Percentiles rank a stretch among this genome's conserved stretches.
phyloP scores from a whole-genome alignment of 306 rosid species.

The Cicer judaicum region DNA sequence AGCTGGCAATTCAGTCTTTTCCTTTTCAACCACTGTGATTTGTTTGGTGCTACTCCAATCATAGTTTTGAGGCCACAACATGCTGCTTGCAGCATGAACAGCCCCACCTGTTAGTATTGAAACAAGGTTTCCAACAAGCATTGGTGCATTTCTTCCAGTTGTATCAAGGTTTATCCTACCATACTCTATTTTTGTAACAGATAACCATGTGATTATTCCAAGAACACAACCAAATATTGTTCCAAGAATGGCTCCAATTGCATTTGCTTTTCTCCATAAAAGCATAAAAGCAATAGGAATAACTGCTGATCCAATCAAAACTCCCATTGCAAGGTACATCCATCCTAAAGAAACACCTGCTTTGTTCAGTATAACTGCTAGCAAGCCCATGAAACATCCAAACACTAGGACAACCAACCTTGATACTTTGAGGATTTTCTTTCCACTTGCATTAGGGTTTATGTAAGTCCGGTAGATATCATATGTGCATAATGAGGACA shows the following conservation, averaged over 20 bases:
- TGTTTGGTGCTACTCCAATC: constrained; percentile 84
- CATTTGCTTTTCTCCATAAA: constrained; percentile 85
- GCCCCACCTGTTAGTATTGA: constrained; percentile 76
- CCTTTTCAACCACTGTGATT: constrained; percentile 86
- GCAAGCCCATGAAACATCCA: constrained; percentile 84
- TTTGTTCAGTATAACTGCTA: constrained; percentile 82
- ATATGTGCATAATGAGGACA: constrained; percentile 83
- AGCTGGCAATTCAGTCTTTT: constrained; percentile 58
- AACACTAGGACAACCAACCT: constrained; percentile 70
- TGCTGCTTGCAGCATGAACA: constrained; percentile 68
- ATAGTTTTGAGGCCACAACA: constrained; percentile 82
- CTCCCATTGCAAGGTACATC: constrained; percentile 98
- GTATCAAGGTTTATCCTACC: constrained; percentile 75
- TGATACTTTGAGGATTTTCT: constrained; percentile 76
- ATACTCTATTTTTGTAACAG: constrained; percentile 68
- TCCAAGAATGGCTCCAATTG: constrained; percentile 84
- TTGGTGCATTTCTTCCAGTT: constrained; percentile 89
- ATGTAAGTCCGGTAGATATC: constrained; percentile 86
- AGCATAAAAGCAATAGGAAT: constrained; percentile 93
- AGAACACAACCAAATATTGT: constrained; percentile 71
- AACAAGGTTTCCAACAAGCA: constrained; percentile 94
- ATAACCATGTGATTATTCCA: constrained; percentile 80
- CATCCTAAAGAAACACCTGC: constrained; percentile 88
- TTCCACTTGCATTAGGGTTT: constrained; percentile 82
- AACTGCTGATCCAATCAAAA: constrained; percentile 90